Evolutionary conservation across 2,329 filamentous ascomycete species (phyloP).

Genomic region (Helotiales sp.): DNA sequence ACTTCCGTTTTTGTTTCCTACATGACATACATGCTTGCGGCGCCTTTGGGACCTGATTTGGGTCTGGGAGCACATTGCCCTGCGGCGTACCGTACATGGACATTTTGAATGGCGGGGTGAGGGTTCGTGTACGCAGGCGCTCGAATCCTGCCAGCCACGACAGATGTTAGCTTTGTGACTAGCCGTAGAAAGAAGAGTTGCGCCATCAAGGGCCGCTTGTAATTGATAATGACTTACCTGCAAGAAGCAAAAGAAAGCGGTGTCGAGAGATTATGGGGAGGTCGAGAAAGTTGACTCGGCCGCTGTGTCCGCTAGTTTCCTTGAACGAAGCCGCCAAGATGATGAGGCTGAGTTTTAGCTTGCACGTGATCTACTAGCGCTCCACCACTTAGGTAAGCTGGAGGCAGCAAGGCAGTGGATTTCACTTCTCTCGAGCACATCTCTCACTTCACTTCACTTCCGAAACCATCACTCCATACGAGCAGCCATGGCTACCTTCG

Average conservation of each 20-base stretch:
- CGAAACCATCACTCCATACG: not conserved
- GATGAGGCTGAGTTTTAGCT: no score
- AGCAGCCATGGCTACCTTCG: not conserved
- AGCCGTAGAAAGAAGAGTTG: no score
- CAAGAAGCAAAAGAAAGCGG: not conserved
- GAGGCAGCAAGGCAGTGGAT: no score
- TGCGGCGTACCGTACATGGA: constrained; percentile 16
- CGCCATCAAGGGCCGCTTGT: no score
- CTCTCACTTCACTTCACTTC: not conserved
- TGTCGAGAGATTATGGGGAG: not conserved
- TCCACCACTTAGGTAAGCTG: no score
- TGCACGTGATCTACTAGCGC: no score
- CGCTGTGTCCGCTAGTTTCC: no score
- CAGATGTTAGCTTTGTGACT: not conserved
- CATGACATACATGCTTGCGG: constrained; percentile 45
- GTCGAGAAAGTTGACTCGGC: no score
- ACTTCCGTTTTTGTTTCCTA: constrained; percentile 51
- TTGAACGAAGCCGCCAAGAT: no score
- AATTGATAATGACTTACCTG: not conserved
- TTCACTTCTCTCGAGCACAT: not conserved
- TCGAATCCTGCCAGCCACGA: not conserved
- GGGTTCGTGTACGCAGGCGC: no score
- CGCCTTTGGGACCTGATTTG: constrained; percentile 32
- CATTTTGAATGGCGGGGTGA: constrained; percentile 9
- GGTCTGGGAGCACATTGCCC: constrained; percentile 11